Percentiles rank a stretch among this genome's conserved stretches.
Conservation (phyloP, 2,329 filamentous ascomycete species). For the Colletotrichum trifolii region DNA sequence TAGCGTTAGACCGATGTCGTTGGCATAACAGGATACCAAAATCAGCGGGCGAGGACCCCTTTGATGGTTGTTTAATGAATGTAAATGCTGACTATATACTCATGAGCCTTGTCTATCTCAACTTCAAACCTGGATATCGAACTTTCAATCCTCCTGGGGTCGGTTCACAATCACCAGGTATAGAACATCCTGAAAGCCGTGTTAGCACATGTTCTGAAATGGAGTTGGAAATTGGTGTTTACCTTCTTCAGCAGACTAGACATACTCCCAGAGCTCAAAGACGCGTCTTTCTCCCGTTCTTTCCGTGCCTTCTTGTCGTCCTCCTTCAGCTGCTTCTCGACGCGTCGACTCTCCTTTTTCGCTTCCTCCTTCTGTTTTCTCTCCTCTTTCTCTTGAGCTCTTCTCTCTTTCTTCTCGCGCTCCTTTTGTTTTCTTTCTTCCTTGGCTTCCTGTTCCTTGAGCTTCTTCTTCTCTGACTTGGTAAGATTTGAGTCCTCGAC, state of each 20-base stretch:
- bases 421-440: background rate
- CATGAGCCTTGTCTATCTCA: too few relatives aligned
- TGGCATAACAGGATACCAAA: too few relatives aligned
- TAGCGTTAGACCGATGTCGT: too few relatives aligned
- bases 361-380: background rate
- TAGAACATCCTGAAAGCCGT: conserved; percentile 11
- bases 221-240: background rate
- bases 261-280: background rate
- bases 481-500: background rate
- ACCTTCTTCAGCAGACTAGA: conserved; percentile 23
- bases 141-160: too few relatives aligned
- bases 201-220: background rate
- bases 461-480: background rate
- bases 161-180: conserved; percentile 26
- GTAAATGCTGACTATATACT: fast-evolving
- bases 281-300: background rate
- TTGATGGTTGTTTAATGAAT: too few relatives aligned
- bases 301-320: background rate
- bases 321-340: background rate
- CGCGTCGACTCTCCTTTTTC: background rate
- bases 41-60: too few relatives aligned
- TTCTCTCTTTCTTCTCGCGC: background rate
- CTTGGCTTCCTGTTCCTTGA: background rate
- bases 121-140: too few relatives aligned
- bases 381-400: background rate